Base-by-base conservation (phyloP, 2,329 filamentous ascomycete species). In the Aspergillus glaucus region DNA sequence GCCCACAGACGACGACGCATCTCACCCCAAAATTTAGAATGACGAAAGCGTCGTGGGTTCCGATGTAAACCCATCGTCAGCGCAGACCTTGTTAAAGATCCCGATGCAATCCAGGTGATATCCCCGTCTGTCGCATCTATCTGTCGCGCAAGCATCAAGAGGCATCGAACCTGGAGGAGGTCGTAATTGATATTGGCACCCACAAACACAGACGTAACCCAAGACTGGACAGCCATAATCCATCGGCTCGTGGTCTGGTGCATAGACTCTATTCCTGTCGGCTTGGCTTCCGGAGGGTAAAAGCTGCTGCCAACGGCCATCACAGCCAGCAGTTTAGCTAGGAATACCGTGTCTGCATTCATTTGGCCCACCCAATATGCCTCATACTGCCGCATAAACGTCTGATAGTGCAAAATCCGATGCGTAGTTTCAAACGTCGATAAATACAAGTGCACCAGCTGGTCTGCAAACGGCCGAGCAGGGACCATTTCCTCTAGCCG, bases 371-470 rank as follows among this genome's bases (percentile, higher is more conserved):
- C 65, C 80, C 81, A 85, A 9, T 79, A 61, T 0, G 71, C 68
- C 19, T 79, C 74, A 54, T 83, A 85, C 28, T 81, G 76, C 9
- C 68, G 67, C 41, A 71, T 67, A 52, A 85, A 84, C 0, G 75
- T 76, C 0, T 81, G 80, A 1, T 79, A 60, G 58, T 85, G 78
- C 7, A 85, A 50, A 21, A 85, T 71, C 2, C 82, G 74, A 52
- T 79, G 74, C 14, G 79, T 75, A 1, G 77, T 75, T 56, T 84
- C 80, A 54, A 79, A 74, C 0, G 76, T 77, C 43, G 78, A 68
- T 15, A 85, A 64, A 64, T 83, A 83, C 26, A 68, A 62, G 7
- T 76, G 68, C 14, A 82, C 65, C 1, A 83, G 70, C 45, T 72
- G 62, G 50, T 82, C 78, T 0, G 76, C 74, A 1, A 79, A 51